Conservation (phyloP, 73 alveolate genomes). For the Paramecium sexaurelia region DNA sequence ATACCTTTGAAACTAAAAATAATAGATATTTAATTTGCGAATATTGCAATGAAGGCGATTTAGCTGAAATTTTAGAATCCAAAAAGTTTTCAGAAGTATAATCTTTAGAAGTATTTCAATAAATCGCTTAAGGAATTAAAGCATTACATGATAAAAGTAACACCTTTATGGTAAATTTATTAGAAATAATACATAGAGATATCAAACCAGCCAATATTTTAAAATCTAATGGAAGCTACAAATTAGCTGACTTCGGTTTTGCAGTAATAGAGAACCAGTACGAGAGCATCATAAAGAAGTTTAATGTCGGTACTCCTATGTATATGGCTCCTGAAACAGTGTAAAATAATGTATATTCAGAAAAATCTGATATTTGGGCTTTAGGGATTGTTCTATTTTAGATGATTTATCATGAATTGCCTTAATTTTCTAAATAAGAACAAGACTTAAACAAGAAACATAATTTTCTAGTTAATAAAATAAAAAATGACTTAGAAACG, state of each 20-base stretch:
- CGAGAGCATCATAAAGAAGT: conserved; percentile 18
- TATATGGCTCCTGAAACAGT: conserved; percentile 75
- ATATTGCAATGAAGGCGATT: conserved; percentile 16
- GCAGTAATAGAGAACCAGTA: background rate
- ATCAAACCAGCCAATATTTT: conserved; percentile 44
- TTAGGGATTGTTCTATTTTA: background rate
- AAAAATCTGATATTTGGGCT: conserved; percentile 74
- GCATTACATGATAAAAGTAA: conserved; percentile 2
- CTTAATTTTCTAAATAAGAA: background rate
- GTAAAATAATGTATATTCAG: conserved; percentile 53
- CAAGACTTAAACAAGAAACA: background rate
- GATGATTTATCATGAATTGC: conserved; percentile 41
- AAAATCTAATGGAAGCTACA: background rate
- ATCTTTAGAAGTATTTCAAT: background rate
- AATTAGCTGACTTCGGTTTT: conserved; percentile 41
- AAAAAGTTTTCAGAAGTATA: background rate
- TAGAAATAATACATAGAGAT: conserved; percentile 41
- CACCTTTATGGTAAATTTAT: background rate
- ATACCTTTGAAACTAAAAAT: background rate
- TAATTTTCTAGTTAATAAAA: background rate
- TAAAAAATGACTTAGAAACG: background rate
- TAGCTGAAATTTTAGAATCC: background rate
- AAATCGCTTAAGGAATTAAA: conserved; percentile 4
- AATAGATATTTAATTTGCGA: conserved; percentile 1
- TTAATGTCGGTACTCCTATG: conserved; percentile 65